These are phyloP conservation scores for Yarrowia sp. DNA, from an alignment of 805 yeast genomes.

Conservation along the genomic window DNA sequence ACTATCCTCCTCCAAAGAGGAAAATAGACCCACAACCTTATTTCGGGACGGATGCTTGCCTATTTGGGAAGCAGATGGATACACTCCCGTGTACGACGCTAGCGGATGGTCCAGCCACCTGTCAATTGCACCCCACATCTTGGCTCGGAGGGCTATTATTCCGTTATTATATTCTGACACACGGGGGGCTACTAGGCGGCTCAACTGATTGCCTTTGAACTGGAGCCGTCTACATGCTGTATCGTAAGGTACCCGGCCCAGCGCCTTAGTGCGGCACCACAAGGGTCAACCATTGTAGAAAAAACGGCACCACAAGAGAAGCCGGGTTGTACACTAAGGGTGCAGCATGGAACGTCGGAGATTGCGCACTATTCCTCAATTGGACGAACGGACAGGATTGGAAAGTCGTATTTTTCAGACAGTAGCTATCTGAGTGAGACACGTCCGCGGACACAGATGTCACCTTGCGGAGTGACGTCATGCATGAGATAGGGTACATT, in stretches of 20 bases:
- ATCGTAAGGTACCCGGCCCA: too few relatives aligned
- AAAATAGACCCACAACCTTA: conserved; percentile 7
- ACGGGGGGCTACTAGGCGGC: too few relatives aligned
- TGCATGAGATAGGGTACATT: neutral
- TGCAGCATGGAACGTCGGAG: neutral
- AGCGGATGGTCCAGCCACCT: neutral
- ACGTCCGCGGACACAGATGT: too few relatives aligned
- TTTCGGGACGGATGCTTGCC: neutral
- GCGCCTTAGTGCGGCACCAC: neutral
- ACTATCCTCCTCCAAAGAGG: neutral
- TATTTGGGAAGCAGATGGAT: neutral
- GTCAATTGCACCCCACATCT: neutral
- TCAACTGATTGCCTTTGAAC: too few relatives aligned
- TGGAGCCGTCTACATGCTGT: too few relatives aligned
- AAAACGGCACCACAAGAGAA: neutral
- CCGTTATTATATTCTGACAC: neutral
- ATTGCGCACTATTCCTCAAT: too few relatives aligned
- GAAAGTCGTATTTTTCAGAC: neutral
- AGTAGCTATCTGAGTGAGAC: too few relatives aligned
- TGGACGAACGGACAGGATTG: neutral
- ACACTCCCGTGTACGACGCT: neutral
- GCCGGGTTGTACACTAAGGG: neutral
- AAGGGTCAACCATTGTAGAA: neutral
- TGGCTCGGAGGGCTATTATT: neutral
- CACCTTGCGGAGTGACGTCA: neutral